phyloP scores from a whole-genome alignment of 1,284 basidiomycete genomes.

The Malassezia globosa region DNA sequence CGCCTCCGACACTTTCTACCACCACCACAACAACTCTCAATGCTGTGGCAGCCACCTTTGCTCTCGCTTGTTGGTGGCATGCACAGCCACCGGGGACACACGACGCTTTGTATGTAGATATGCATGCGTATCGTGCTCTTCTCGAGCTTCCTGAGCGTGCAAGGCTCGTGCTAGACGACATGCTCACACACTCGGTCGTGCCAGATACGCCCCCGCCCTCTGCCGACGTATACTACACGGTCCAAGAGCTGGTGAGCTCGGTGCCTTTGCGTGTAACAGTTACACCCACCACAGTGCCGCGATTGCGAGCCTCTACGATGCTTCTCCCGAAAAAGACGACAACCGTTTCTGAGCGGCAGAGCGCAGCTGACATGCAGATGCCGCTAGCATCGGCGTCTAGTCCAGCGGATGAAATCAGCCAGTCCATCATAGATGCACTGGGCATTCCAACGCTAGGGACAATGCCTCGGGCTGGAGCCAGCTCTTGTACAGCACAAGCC shows the following conservation, averaged over 20 bases:
- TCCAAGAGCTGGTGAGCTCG: slow-evolving; percentile 3
- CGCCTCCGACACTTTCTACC: neutral
- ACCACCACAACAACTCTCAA: neutral
- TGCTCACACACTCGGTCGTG: neutral
- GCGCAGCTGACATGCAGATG: neutral
- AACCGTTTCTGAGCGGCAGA: too few relatives aligned
- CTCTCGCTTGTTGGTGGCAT: slow-evolving; percentile 8
- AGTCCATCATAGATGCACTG: neutral
- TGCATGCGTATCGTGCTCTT: neutral
- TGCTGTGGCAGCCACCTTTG: slow-evolving; percentile 4
- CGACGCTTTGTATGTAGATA: neutral
- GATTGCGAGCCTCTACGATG: slow-evolving; percentile 1
- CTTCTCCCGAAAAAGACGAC: slow-evolving; percentile 1
- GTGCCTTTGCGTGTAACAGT: neutral
- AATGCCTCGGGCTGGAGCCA: neutral
- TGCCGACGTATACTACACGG: slow-evolving; percentile 7
- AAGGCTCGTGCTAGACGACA: slow-evolving; percentile 2
- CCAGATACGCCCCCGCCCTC: slow-evolving; percentile 9
- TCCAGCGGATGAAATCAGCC: too few relatives aligned
- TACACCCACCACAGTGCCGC: neutral
- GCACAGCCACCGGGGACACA: neutral
- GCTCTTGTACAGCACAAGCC: neutral
- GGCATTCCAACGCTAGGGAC: slow-evolving; percentile 2
- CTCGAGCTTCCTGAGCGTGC: slow-evolving; percentile 7
- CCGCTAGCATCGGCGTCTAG: neutral